These are phyloP conservation scores for Lentinus polychrous DNA, from an alignment of 1,284 basidiomycete species.

Conservation along the genomic window DNA sequence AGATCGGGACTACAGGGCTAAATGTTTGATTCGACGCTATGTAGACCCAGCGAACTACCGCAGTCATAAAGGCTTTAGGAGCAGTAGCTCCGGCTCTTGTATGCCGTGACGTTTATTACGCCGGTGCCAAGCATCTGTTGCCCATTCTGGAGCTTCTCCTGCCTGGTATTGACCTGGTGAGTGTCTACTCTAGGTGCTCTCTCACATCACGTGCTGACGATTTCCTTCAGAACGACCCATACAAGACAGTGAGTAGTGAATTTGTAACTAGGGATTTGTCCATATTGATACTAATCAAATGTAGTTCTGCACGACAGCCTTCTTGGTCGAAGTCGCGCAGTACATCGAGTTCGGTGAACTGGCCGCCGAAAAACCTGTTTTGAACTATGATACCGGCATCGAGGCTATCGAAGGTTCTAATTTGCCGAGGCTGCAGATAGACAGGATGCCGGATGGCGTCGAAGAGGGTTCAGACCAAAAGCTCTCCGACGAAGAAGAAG, in stretches of 20 bases:
- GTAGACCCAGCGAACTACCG: constrained; percentile 78
- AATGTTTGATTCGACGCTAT: constrained; percentile 1
- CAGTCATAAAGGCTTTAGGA: constrained; percentile 82
- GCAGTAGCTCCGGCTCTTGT: constrained; percentile 76
- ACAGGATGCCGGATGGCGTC: constrained; percentile 21
- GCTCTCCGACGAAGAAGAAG: constrained; percentile 51
- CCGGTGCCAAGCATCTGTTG: constrained; percentile 77
- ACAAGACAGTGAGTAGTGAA: constrained; percentile 64
- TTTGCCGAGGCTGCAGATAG: constrained; percentile 13
- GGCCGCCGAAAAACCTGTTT: constrained; percentile 29
- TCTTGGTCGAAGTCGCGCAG: constrained; percentile 74
- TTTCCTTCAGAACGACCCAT: constrained; percentile 47
- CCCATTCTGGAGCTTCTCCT: constrained; percentile 83
- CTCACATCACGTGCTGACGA: background rate
- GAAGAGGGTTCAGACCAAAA: constrained; percentile 29
- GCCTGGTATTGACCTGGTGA: constrained; percentile 77
- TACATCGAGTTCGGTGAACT: constrained; percentile 80
- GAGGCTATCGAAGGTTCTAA: constrained; percentile 2
- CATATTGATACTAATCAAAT: constrained; percentile 8
- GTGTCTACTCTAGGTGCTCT: constrained; percentile 16
- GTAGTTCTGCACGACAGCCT: constrained; percentile 67
- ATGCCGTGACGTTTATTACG: constrained; percentile 69
- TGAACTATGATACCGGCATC: constrained; percentile 15
- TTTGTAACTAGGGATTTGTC: background rate
- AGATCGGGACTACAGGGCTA: too few species aligned